These are phyloP conservation scores for Cryptococcus neoformans DNA, from an alignment of 1,284 basidiomycete genomes.

Conservation along the genomic window DNA sequence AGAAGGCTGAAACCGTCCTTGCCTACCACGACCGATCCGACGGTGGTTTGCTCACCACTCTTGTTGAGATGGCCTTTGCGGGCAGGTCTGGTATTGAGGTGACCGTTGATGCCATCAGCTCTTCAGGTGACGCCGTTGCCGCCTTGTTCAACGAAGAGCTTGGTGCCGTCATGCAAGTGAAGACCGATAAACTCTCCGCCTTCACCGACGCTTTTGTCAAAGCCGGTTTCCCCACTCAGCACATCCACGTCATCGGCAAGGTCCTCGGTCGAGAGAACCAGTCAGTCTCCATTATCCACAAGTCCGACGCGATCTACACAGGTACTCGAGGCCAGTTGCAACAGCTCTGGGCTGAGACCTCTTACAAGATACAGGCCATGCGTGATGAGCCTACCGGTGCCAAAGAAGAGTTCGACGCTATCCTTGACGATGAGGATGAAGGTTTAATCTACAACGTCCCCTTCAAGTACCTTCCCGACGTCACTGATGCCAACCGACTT, in stretches of 20 bases:
- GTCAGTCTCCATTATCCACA: slow-evolving; percentile 59
- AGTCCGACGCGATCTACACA: slow-evolving; percentile 59
- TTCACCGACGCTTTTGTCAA: slow-evolving; percentile 64
- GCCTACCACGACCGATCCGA: slow-evolving; percentile 99
- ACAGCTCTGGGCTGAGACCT: slow-evolving; percentile 88
- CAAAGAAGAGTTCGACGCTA: slow-evolving; percentile 77
- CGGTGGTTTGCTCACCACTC: slow-evolving; percentile 86
- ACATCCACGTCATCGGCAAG: slow-evolving; percentile 71
- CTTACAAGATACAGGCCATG: slow-evolving; percentile 82
- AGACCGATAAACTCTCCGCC: slow-evolving; percentile 58
- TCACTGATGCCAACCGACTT: slow-evolving; percentile 13
- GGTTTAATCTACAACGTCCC: slow-evolving; percentile 77
- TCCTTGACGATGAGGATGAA: slow-evolving; percentile 60
- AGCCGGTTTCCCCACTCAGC: slow-evolving; percentile 67
- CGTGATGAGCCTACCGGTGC: slow-evolving; percentile 81
- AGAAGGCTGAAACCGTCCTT: slow-evolving; percentile 64
- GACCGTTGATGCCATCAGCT: slow-evolving; percentile 52
- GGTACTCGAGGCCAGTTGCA: slow-evolving; percentile 72
- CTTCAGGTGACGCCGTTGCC: slow-evolving; percentile 58
- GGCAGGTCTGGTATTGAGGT: slow-evolving; percentile 69
- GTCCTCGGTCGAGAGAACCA: slow-evolving; percentile 62
- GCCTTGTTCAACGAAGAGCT: slow-evolving; percentile 95
- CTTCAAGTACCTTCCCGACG: slow-evolving; percentile 56
- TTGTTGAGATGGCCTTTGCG: slow-evolving; percentile 97
- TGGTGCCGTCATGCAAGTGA: slow-evolving; percentile 87